Percentiles rank a stretch among this genome's conserved stretches.
Conservation (phyloP, 805 yeast genomes). For the Candida andamanensis region DNA sequence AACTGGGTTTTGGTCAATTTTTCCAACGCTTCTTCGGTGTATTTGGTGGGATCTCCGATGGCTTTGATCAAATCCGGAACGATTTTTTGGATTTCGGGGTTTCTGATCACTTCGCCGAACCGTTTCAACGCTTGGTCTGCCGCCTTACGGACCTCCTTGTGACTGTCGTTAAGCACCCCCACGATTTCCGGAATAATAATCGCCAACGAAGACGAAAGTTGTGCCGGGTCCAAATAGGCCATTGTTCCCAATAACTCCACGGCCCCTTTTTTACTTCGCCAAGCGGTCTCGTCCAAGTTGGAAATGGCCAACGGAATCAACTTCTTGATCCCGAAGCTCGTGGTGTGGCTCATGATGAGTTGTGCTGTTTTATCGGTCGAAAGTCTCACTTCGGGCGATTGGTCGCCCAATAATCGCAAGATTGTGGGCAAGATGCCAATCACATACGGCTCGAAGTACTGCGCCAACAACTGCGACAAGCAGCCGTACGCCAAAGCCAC, state of each 20-base stretch:
- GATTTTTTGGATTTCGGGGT: constrained; percentile 91
- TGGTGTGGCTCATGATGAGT: constrained; percentile 83
- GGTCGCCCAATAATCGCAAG: constrained; percentile 79
- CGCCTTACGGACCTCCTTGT: constrained; percentile 93
- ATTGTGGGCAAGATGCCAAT: constrained; percentile 81
- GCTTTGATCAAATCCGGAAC: constrained; percentile 88
- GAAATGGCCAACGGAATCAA: constrained; percentile 87
- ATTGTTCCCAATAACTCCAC: constrained; percentile 94
- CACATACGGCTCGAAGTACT: constrained; percentile 88
- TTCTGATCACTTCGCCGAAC: constrained; percentile 95
- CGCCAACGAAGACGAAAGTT: constrained; percentile 82
- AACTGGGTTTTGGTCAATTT: constrained; percentile 85
- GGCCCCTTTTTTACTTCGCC: constrained; percentile 97
- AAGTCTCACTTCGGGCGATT: constrained; percentile 76
- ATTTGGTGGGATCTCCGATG: constrained; percentile 90
- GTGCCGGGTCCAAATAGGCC: constrained; percentile 96
- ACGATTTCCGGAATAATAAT: constrained; percentile 95
- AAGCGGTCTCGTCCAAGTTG: constrained; percentile 80
- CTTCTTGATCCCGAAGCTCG: constrained; percentile 86
- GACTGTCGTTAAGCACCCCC: constrained; percentile 89
- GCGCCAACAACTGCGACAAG: constrained; percentile 69
- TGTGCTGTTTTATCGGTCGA: constrained; percentile 87
- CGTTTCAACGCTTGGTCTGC: constrained; percentile 84
- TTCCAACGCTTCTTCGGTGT: constrained; percentile 85
- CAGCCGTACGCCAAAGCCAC: constrained; percentile 85